A percentile compares a stretch with the other conserved stretches of the same genome.
phyloP scores from a whole-genome alignment of 1,139 yeast species.

The Nakaseomyces nivariensis region DNA sequence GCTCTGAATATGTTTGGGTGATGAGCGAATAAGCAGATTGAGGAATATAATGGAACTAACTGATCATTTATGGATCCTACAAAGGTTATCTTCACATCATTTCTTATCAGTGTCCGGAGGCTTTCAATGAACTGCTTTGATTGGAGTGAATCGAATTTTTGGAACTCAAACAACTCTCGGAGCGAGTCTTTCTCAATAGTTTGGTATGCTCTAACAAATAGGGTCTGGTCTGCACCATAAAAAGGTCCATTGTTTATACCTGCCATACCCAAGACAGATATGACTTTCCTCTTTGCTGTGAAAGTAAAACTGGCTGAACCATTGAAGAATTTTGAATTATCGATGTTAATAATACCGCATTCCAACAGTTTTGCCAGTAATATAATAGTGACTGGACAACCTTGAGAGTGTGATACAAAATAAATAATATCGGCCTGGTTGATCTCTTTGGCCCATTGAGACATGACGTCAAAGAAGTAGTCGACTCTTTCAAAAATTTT shows the following conservation, averaged over 20 bases:
- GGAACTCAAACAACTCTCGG: conserved; percentile 78
- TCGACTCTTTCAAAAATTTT: conserved; percentile 78
- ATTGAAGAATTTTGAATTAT: conserved; percentile 15
- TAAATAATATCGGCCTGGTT: conserved; percentile 74
- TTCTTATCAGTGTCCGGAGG: conserved; percentile 50
- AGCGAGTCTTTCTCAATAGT: conserved; percentile 83
- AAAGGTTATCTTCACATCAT: conserved; percentile 67
- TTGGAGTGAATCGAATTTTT: conserved; percentile 61
- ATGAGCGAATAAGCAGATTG: conserved; percentile 67
- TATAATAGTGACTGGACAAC: conserved; percentile 83
- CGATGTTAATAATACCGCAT: conserved; percentile 46
- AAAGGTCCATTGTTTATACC: conserved; percentile 92
- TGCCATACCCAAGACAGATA: conserved; percentile 87
- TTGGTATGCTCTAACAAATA: conserved; percentile 79
- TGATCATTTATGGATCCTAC: conserved; percentile 90
- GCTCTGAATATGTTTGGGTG: conserved; percentile 90
- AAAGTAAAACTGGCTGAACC: conserved; percentile 14
- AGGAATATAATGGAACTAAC: conserved; percentile 82
- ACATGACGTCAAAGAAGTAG: conserved; percentile 61
- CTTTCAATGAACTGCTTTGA: conserved; percentile 63
- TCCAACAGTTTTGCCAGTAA: conserved; percentile 62
- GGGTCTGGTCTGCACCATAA: conserved; percentile 75
- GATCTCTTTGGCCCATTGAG: conserved; percentile 62
- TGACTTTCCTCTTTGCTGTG: conserved; percentile 37
- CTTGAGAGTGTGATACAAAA: conserved; percentile 91